Base-by-base conservation (phyloP, 75 land plant genomes). In the Pinus taeda region DNA sequence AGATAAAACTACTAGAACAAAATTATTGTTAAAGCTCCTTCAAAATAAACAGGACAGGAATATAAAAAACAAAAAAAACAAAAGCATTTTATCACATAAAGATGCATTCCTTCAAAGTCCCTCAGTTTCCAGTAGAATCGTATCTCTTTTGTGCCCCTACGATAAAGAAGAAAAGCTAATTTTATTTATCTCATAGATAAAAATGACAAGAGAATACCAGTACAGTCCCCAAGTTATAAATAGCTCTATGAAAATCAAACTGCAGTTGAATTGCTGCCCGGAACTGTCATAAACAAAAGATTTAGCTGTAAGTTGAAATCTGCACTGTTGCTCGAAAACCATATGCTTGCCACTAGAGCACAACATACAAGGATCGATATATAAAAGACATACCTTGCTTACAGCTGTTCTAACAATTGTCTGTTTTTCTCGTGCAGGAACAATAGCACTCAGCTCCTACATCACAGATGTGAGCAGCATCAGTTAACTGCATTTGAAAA, bases 221-320 rank as follows among this genome's bases (percentile, higher is more conserved):
- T 60, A 97, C 98, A 59, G 99, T 97, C 21, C 99, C 99, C 74
- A 97, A 91, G 78, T 97, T 97, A 90, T 97, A 97, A 71, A 97
- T 91, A 72, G 98, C 99, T 75, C 99, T 87, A 79, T 97, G 99
- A 73, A 97, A 97, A 84, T 97, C 99, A 87, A 92, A 97, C 59
- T 94, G 99, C 80, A 97, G 79, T 72, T 78, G 90, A 73, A 97
- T 94, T 61, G 99, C 90, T 75, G 98, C 93, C 57, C 99, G 93
- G 77, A 97, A 97, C 99, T 97, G 90, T 71, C 76, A 74, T 74
- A 15, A 49, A 36, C 71, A 49, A 74, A 22, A 57, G 49, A 69
- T 39, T 45, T 45, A 42, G 17, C 7, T 69, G 53, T 20, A n/a
- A 69, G 55, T 39, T 29, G 20, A 77, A 79, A 74, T 6, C 26